Conservation (phyloP, 2,329 filamentous ascomycete genomes). For the Pseudocercospora macadamiae region DNA sequence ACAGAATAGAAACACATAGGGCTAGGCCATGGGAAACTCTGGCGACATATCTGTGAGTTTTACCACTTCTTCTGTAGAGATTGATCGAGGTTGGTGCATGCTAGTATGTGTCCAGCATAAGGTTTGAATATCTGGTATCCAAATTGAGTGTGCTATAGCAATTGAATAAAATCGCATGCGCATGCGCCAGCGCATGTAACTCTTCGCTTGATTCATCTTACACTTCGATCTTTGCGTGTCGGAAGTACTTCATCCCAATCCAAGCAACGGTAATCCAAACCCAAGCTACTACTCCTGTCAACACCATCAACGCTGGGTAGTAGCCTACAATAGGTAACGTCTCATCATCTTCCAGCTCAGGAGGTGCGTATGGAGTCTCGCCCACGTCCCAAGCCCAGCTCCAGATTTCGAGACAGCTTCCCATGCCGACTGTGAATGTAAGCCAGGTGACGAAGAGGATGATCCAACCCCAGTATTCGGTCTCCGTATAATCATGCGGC, state of each 20-base stretch:
- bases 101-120: too few species aligned
- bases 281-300: slow-evolving; percentile 97
- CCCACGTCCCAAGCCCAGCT: slow-evolving; percentile 99
- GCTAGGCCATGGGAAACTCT: too few species aligned
- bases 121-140: too few species aligned
- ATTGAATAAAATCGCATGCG: not conserved
- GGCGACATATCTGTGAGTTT: too few species aligned
- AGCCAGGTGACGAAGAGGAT: slow-evolving; percentile 89
- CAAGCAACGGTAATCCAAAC: slow-evolving; percentile 97
- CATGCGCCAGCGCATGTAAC: not conserved
- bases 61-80: too few species aligned
- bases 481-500: slow-evolving; percentile 91
- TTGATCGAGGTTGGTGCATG: too few species aligned
- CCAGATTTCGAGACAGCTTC: slow-evolving; percentile 92
- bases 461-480: slow-evolving; percentile 98
- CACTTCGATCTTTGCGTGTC: slow-evolving; percentile 86
- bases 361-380: slow-evolving; percentile 91
- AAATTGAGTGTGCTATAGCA: not conserved
- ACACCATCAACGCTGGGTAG: slow-evolving; percentile 89
- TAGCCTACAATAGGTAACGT: slow-evolving; percentile 96
- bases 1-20: too few species aligned
- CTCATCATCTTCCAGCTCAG: slow-evolving; percentile 91
- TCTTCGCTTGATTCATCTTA: slow-evolving; percentile 7
- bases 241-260: slow-evolving; percentile 99
- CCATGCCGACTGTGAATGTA: slow-evolving; percentile 96